A percentile compares a stretch with the other conserved stretches of the same genome.
These are phyloP conservation scores for Eucalyptus cladocalyx DNA, from an alignment of 345 rosid genomes.

Conservation along the genomic window DNA sequence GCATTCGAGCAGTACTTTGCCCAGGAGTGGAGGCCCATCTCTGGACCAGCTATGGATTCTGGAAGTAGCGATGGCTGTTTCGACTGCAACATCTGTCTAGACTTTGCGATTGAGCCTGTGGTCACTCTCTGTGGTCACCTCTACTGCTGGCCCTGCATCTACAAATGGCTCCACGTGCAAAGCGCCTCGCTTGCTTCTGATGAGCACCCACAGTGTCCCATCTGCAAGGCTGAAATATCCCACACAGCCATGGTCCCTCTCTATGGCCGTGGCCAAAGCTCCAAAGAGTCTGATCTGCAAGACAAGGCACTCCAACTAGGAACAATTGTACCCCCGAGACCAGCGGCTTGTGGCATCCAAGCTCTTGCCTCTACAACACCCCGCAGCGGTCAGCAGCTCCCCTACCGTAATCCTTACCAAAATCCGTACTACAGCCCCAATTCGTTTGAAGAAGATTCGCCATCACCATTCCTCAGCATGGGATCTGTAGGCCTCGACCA, in stretches of 20 bases:
- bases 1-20: slow-evolving; percentile 1
- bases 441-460: not conserved
- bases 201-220: slow-evolving; percentile 47
- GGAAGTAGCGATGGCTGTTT: not conserved
- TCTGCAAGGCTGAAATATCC: slow-evolving; percentile 67
- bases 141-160: slow-evolving; percentile 13
- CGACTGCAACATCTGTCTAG: slow-evolving; percentile 14
- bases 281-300: slow-evolving; percentile 2
- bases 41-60: not conserved
- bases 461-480: not conserved
- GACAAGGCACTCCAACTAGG: slow-evolving; percentile 5
- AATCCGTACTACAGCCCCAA: slow-evolving; percentile 2
- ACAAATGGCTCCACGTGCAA: slow-evolving; percentile 8
- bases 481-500: not conserved
- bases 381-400: not conserved
- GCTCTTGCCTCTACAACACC: not conserved
- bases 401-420: slow-evolving; percentile 6
- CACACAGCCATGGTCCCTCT: slow-evolving; percentile 71
- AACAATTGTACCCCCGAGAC: slow-evolving; percentile 49
- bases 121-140: slow-evolving; percentile 14
- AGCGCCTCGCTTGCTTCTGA: slow-evolving; percentile 1
- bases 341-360: slow-evolving; percentile 1
- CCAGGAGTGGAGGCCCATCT: slow-evolving; percentile 2
- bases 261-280: slow-evolving; percentile 64
- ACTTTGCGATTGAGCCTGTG: slow-evolving; percentile 1